These are phyloP conservation scores for Pichia sp. DNA, from an alignment of 1,139 yeast species.

Conservation along the genomic window DNA sequence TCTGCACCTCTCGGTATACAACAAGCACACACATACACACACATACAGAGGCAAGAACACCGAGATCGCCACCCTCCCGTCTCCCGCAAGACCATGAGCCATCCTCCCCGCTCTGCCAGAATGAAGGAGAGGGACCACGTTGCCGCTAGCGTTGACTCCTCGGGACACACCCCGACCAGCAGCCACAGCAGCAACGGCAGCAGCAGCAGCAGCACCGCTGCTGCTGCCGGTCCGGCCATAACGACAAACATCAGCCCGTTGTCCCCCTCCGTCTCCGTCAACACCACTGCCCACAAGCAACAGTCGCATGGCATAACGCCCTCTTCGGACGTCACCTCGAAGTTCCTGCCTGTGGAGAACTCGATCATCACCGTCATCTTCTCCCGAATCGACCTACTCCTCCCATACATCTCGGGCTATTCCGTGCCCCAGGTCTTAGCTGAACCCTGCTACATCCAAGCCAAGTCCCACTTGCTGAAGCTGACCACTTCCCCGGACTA, in stretches of 20 bases:
- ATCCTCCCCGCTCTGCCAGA: background rate
- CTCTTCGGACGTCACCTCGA: background rate
- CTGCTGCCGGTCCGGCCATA: too few species aligned
- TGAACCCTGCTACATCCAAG: slow-evolving; percentile 29
- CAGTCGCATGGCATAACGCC: background rate
- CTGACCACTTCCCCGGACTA: slow-evolving; percentile 16
- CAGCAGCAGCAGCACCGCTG: background rate
- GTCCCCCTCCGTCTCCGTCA: background rate
- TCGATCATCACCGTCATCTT: slow-evolving; percentile 29
- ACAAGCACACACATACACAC: too few species aligned
- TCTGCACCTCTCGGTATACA: too few species aligned
- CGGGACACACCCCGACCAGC: background rate
- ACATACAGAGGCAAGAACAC: too few species aligned
- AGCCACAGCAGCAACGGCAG: background rate
- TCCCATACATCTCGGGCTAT: slow-evolving; percentile 32
- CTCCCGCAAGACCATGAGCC: too few species aligned
- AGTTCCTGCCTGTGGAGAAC: slow-evolving; percentile 10
- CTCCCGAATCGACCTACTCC: slow-evolving; percentile 25
- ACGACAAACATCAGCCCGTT: slow-evolving; percentile 1
- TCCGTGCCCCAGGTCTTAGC: slow-evolving; percentile 28
- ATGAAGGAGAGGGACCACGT: background rate
- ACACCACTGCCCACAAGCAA: background rate
- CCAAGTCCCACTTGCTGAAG: slow-evolving; percentile 25
- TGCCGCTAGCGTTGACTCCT: background rate
- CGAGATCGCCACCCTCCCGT: too few species aligned